phyloP scores from a whole-genome alignment of 495 filamentous ascomycete genomes.

The Cercophora sp. region DNA sequence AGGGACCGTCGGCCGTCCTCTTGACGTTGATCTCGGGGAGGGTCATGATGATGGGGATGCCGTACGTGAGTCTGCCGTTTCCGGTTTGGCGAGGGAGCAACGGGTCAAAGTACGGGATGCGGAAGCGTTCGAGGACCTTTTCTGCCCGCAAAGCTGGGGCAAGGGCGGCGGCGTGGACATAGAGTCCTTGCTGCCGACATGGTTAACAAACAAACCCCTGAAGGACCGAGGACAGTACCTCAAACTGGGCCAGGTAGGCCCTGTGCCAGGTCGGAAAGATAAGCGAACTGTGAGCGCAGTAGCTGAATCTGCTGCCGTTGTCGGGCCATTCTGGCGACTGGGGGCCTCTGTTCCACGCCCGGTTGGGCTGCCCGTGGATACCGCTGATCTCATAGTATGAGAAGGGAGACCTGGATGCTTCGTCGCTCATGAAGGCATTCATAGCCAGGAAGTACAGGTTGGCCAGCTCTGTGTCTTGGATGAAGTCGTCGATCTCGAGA shows the following conservation, averaged over 20 bases:
- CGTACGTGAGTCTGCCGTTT: not conserved
- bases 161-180: not conserved
- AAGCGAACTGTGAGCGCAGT: not conserved
- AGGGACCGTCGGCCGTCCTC: not conserved
- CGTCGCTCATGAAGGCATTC: not conserved
- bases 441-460: not conserved
- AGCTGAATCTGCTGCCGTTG: not conserved
- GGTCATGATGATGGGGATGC: not conserved
- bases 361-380: not conserved
- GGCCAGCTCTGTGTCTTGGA: not conserved
- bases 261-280: conserved; percentile 1
- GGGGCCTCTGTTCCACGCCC: not conserved
- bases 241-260: not conserved
- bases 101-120: not conserved
- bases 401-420: not conserved
- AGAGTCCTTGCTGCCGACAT: not conserved
- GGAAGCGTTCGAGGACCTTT: not conserved
- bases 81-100: not conserved
- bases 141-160: not conserved
- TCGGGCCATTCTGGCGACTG: not conserved
- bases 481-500: conserved; percentile 3
- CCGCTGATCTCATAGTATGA: not conserved
- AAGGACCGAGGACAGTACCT: too few relatives aligned
- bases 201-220: too few relatives aligned
- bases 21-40: not conserved